Evolutionary conservation across 2,329 filamentous ascomycete species (phyloP), one percentile per base, ranked within the genome.

Genomic region (Stagonosporopsis rhizophila): DNA sequence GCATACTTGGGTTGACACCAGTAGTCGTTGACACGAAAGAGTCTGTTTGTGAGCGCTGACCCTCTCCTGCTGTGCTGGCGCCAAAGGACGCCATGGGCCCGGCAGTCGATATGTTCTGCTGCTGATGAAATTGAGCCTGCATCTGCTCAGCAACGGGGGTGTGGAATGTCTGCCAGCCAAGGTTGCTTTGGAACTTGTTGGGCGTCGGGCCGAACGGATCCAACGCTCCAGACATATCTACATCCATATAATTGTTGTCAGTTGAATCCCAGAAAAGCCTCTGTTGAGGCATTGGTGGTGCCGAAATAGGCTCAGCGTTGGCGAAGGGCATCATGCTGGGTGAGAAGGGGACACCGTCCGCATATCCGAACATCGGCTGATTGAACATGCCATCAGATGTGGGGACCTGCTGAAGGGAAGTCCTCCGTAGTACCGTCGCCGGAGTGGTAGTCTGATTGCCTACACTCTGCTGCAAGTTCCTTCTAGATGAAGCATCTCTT

Each of bases 301-400:
- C 84, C 9, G 83, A 81, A 45, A 81, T 79, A 9, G 83, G 80
- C 22, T 81, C 83, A n/a, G 80, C 70, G 35, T 80, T 78, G 22
- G 76, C 75, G 58, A 83, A 79, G 38, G 82, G 81, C 60, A 85
- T 83, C 56, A 85, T 75, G 56, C 85, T 83, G 6, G 84, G 84
- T 2, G 85, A 85, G 59, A 84, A 84, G 49, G 85, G 84, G 25
- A 86, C 70, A 7, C 50, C 35, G 53, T 79, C 80, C 5, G 79
- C 77, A 64, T 83, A 84, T 22, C 85, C 78, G 60, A 79, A 71
- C 27, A 79, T 67, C 17, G 74, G 74, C 39, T 75, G 70, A 25
- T 70, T 77, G 67, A 69, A 74, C 34, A 74, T 52, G n/a, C 61
- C 65, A 30, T 70, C 67, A 14, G 53, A 56, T 19, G 64, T 52